Evolutionary conservation across 2,329 filamentous ascomycete species (phyloP).

Genomic region (Neurospora crassa): DNA sequence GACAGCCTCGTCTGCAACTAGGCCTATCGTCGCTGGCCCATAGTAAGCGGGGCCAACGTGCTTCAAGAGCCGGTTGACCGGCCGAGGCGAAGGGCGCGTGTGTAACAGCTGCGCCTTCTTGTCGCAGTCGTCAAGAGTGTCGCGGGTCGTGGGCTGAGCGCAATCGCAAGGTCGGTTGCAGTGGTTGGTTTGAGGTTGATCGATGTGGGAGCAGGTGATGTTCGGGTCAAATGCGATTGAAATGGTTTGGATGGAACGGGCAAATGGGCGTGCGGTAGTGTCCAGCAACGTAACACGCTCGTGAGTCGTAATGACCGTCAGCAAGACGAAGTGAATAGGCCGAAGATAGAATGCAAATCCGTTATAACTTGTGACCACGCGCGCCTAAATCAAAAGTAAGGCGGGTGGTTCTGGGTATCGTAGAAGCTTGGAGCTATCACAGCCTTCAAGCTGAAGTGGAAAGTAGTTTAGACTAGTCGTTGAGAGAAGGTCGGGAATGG

Average conservation of each 20-base stretch:
- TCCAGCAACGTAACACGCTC: neutral
- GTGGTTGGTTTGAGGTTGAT: neutral
- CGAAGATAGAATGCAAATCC: neutral
- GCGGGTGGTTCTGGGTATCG: neutral
- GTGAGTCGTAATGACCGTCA: neutral
- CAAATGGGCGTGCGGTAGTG: neutral
- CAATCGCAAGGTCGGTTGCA: neutral
- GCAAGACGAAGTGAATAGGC: neutral
- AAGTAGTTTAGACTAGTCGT: neutral
- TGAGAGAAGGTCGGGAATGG: neutral
- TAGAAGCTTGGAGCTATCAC: neutral
- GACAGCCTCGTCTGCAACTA: slow-evolving; percentile 16
- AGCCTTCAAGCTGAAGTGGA: neutral
- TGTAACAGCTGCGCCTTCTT: neutral
- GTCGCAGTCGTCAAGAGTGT: neutral
- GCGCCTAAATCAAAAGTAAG: neutral
- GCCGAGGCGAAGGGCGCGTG: neutral
- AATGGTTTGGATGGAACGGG: neutral
- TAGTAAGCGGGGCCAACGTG: slow-evolving; percentile 12
- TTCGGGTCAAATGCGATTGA: neutral
- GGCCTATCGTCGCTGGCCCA: slow-evolving; percentile 15
- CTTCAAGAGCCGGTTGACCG: neutral
- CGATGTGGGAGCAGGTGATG: neutral
- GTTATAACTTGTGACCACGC: neutral
- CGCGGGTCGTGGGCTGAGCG: neutral